Conservation (phyloP, 23 red algal genomes). For the Gracilaria gracilis region DNA sequence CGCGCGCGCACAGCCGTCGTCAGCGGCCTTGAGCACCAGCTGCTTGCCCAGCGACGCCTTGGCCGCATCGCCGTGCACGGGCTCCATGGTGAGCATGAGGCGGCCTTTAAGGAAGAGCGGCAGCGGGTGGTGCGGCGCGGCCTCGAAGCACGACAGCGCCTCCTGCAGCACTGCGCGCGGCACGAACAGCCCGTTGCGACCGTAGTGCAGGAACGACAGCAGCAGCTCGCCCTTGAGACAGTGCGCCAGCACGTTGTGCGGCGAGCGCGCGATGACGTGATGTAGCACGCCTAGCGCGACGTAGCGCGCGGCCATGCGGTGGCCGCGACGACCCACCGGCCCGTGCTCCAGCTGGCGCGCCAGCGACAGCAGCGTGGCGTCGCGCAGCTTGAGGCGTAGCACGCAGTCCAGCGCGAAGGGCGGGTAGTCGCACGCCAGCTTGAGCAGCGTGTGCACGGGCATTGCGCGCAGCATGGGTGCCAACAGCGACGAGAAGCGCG, state of each 20-base stretch:
- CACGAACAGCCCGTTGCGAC: conserved; percentile 27
- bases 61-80: conserved; percentile 32
- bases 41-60: conserved; percentile 17
- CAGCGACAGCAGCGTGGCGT: neutral
- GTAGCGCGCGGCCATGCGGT: conserved; percentile 19
- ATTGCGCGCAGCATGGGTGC: neutral
- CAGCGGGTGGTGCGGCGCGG: neutral
- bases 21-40: conserved; percentile 38
- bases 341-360: conserved; percentile 23
- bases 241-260: conserved; percentile 32
- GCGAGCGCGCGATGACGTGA: neutral
- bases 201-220: conserved; percentile 42
- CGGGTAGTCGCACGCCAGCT: neutral
- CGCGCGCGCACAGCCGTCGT: conserved; percentile 39
- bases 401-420: neutral
- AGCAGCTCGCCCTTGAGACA: conserved; percentile 68
- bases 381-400: neutral
- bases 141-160: conserved; percentile 41
- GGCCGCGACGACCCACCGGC: conserved; percentile 32
- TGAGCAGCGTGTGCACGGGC: neutral
- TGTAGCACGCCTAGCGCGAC: conserved; percentile 32
- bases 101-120: conserved; percentile 63
- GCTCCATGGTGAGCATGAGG: conserved; percentile 47
- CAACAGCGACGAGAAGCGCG: neutral
- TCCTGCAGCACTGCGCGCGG: conserved; percentile 45